Percentiles rank a stretch among this genome's conserved stretches.
Conservation (phyloP, 1,139 yeast genomes). For the Debaryomyces udenii region DNA sequence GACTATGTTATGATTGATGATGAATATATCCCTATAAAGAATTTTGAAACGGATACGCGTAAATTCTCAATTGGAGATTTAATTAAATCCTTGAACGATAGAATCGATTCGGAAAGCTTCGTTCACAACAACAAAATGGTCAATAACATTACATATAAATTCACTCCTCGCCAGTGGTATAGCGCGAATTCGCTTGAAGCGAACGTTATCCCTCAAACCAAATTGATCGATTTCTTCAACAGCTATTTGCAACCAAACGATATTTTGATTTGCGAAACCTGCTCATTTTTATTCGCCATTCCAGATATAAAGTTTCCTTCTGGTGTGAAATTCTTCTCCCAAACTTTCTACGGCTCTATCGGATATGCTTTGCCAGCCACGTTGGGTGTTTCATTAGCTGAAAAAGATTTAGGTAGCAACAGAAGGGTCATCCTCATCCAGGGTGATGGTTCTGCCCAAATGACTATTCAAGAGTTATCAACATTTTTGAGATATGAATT, state of each 20-base stretch:
- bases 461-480: slow-evolving; percentile 83
- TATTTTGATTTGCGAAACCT: slow-evolving; percentile 72
- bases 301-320: slow-evolving; percentile 64
- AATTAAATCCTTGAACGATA: slow-evolving; percentile 17
- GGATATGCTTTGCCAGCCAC: slow-evolving; percentile 88
- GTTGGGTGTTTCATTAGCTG: slow-evolving; percentile 74
- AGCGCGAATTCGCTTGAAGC: slow-evolving; percentile 6
- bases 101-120: slow-evolving; percentile 17
- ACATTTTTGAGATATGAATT: slow-evolving; percentile 63
- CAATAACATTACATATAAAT: slow-evolving; percentile 19
- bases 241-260: slow-evolving; percentile 58
- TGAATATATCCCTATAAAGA: slow-evolving; percentile 25
- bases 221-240: slow-evolving; percentile 35
- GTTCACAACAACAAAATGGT: slow-evolving; percentile 8
- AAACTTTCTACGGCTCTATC: slow-evolving; percentile 77
- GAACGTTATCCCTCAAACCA: slow-evolving; percentile 30
- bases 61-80: slow-evolving; percentile 27
- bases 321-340: slow-evolving; percentile 56
- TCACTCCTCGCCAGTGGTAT: slow-evolving; percentile 9
- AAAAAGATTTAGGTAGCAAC: slow-evolving; percentile 50
- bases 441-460: slow-evolving; percentile 92
- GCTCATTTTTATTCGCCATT: slow-evolving; percentile 73
- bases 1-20: slow-evolving; percentile 37
- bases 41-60: slow-evolving; percentile 19
- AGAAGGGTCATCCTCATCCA: slow-evolving; percentile 70